Evolutionary conservation across 1,284 basidiomycete species (phyloP), one percentile per base, ranked within the genome.

Genomic region (Thecaphora frezii): DNA sequence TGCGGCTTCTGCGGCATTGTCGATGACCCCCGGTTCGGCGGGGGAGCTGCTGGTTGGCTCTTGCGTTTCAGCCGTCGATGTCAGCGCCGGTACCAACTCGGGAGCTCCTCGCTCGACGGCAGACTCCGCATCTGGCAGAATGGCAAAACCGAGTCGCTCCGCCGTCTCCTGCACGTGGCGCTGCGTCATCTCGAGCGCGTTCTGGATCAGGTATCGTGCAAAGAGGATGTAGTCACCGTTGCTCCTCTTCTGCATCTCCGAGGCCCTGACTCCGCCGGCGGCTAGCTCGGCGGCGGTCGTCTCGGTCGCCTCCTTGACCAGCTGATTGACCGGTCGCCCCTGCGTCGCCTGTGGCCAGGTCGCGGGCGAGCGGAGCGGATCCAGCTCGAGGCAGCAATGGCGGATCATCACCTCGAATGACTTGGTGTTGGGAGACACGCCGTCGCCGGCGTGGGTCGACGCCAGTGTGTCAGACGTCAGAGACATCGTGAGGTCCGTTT

Each of bases 381-480:
- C 64, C 13, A 71, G 61, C 41, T 58, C 69, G 18, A 42, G 54
- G 52, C 66, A 66, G 46, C 65, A 61, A 21, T 76, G 69, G 25
- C 58, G 59, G 24, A 76, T 39, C 39, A 76, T 22, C 28, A 66
- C 44, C 37, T 65, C 52, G 26, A 70, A 70, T 2, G 73, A 70
- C 42, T 66, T 73, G n/a, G 67, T 69, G 54, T 68, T 76, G 28
- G 28, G 13, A 28, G 28, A 5, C 7, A 5, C 28, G 28, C 28
- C 28, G 28, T 28, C 7, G 28, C 28, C 28, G 13, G 41, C 30
- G 41, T 42, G 21, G 45, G 21, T 26, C 25, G 24, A 23, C 24
- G 30, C 4, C 10, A 33, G 18, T 14, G 18, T 30, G 26, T 5
- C 38, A 30, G 13, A 21, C 23, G 22, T 18, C 14, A 14, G 24